Percentiles rank a stretch among this genome's conserved stretches.
Evolutionary conservation across 371 early-diverging fungal species (phyloP).

Genomic region (Chytridium lagenaria): DNA sequence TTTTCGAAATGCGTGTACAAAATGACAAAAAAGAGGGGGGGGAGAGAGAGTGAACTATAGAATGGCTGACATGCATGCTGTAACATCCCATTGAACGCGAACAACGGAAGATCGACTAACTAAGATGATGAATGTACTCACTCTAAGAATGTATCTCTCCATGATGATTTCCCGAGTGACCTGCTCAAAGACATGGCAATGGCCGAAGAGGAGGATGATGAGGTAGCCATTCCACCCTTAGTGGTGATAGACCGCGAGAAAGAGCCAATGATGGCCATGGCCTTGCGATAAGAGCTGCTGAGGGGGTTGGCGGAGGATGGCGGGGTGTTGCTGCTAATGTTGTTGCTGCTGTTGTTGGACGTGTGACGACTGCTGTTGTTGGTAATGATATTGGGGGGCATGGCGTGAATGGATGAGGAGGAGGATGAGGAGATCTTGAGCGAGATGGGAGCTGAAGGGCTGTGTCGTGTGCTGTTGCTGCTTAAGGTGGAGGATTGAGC

Average conservation of each 20-base stretch:
- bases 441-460: slow-evolving; percentile 5
- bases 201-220: neutral
- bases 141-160: slow-evolving; percentile 33
- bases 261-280: slow-evolving; percentile 14
- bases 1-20: no score
- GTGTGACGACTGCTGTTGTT: neutral
- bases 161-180: slow-evolving; percentile 25
- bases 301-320: neutral
- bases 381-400: neutral
- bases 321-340: neutral
- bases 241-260: neutral
- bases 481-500: neutral
- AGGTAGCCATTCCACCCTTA: neutral
- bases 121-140: slow-evolving; percentile 9
- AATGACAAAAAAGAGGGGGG: slow-evolving; percentile 11
- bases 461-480: neutral
- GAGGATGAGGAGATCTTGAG: slow-evolving; percentile 4
- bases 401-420: neutral
- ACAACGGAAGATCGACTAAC: no score
- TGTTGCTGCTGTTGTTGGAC: neutral
- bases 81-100: no score
- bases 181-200: slow-evolving; percentile 33
- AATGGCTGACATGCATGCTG: neutral
- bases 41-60: neutral
- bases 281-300: slow-evolving; percentile 12